These are phyloP conservation scores for Nymphaea thermarum DNA, from an alignment of 164 flowering plant genomes.

Conservation along the genomic window DNA sequence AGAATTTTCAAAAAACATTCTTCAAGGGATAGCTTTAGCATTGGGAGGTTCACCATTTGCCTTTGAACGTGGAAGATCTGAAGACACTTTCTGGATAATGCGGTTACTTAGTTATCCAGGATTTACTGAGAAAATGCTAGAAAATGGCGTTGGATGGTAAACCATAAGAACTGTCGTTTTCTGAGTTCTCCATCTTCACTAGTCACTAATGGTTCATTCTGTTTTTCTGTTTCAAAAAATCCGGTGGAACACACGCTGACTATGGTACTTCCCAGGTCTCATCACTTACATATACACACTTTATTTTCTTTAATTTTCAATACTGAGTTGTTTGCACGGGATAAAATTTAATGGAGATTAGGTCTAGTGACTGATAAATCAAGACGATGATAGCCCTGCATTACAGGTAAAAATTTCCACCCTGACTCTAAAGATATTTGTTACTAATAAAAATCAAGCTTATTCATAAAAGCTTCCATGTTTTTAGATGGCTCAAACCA, in stretches of 20 bases:
- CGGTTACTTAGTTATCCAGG: slow-evolving; percentile 86
- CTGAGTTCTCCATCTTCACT: neutral
- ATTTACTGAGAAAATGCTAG: slow-evolving; percentile 18
- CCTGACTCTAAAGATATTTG: neutral
- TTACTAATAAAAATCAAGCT: no score
- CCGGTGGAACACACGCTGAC: slow-evolving; percentile 93
- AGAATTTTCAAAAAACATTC: slow-evolving; percentile 76
- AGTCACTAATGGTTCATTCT: neutral
- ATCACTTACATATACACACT: no score
- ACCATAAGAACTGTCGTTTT: neutral
- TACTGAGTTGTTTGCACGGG: neutral
- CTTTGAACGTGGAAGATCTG: slow-evolving; percentile 72
- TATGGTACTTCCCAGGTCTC: slow-evolving; percentile 41
- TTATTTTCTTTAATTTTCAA: no score
- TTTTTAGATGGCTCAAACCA: no score
- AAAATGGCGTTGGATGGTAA: slow-evolving; percentile 78
- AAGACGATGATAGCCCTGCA: slow-evolving; percentile 79
- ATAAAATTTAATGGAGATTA: slow-evolving; percentile 9
- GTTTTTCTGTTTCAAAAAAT: slow-evolving; percentile 13
- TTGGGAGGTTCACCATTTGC: slow-evolving; percentile 64
- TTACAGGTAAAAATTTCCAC: slow-evolving; percentile 51
- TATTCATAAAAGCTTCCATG: no score
- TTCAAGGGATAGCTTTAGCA: slow-evolving; percentile 84
- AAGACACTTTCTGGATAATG: slow-evolving; percentile 85
- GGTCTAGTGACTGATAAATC: slow-evolving; percentile 86